Evolutionary conservation across 2,329 filamentous ascomycete genomes (phyloP).

Genomic region (Calonectria crousiana): DNA sequence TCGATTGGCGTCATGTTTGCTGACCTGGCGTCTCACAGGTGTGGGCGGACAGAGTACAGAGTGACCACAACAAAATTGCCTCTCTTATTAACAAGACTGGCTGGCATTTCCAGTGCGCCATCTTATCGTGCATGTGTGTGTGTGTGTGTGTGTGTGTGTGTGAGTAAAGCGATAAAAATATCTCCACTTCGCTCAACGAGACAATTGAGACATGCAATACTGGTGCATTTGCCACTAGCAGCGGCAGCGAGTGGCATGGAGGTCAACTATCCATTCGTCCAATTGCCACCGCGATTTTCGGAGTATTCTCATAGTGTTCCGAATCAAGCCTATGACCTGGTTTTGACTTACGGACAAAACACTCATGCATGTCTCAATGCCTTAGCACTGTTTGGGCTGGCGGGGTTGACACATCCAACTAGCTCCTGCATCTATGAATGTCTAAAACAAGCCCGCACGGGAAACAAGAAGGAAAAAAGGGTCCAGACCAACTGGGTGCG

Average conservation of each 20-base stretch:
- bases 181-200: not conserved
- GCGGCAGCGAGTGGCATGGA: not conserved
- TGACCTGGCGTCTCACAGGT: slow-evolving; percentile 10
- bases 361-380: not conserved
- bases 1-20: not conserved
- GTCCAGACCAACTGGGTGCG: not conserved
- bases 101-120: not conserved
- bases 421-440: not conserved
- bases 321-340: not conserved
- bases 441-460: not conserved
- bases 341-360: not conserved
- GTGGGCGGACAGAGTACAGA: slow-evolving; percentile 13
- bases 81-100: not conserved
- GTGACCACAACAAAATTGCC: slow-evolving; percentile 8
- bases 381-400: not conserved
- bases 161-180: slow-evolving; percentile 18
- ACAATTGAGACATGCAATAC: not conserved
- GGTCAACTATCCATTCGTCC: not conserved
- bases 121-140: not conserved
- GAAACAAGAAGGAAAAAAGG: not conserved
- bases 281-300: not conserved
- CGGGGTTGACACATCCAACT: not conserved
- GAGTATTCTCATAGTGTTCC: not conserved
- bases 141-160: not conserved
- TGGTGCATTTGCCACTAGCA: not conserved